Percentiles rank a stretch among this genome's conserved stretches.
Conservation (phyloP, 1,139 yeast species). For the Pichia sp. region DNA sequence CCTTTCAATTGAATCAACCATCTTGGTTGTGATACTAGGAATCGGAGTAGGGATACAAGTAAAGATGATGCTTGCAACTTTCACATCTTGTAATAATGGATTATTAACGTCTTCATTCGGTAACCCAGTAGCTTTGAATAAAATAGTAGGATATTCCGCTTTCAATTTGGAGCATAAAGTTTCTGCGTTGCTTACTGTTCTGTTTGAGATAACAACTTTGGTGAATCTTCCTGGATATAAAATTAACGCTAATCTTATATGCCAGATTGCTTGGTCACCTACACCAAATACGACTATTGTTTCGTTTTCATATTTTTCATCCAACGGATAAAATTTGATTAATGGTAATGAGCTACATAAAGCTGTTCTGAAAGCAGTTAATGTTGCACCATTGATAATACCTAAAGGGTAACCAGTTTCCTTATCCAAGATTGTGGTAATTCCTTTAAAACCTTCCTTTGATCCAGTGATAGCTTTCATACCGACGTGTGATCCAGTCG, state of each 20-base stretch:
- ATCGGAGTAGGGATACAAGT: constrained; percentile 54
- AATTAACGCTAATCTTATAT: constrained; percentile 39
- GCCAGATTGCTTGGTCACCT: constrained; percentile 69
- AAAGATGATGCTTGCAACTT: constrained; percentile 38
- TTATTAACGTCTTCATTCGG: constrained; percentile 14
- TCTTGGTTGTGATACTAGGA: constrained; percentile 36
- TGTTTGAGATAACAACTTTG: constrained; percentile 40
- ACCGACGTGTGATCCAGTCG: constrained; percentile 37
- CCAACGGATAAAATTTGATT: constrained; percentile 31
- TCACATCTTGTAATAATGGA: constrained; percentile 21
- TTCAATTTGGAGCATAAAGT: constrained; percentile 28
- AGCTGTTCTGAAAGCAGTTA: constrained; percentile 67
- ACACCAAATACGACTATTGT: constrained; percentile 47
- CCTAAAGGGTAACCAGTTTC: constrained; percentile 46
- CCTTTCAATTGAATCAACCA: constrained; percentile 30
- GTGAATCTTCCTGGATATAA: constrained; percentile 34
- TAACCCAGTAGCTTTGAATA: constrained; percentile 22
- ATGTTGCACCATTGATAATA: constrained; percentile 48
- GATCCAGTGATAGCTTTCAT: constrained; percentile 47
- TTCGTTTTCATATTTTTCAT: constrained; percentile 12
- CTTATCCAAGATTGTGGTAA: constrained; percentile 43
- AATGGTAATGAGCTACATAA: constrained; percentile 48
- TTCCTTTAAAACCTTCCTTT: constrained; percentile 44
- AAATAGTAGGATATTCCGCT: constrained; percentile 17
- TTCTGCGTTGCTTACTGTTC: constrained; percentile 38